Conservation (phyloP, 495 filamentous ascomycete species). For the Thermothielavioides terrestris region DNA sequence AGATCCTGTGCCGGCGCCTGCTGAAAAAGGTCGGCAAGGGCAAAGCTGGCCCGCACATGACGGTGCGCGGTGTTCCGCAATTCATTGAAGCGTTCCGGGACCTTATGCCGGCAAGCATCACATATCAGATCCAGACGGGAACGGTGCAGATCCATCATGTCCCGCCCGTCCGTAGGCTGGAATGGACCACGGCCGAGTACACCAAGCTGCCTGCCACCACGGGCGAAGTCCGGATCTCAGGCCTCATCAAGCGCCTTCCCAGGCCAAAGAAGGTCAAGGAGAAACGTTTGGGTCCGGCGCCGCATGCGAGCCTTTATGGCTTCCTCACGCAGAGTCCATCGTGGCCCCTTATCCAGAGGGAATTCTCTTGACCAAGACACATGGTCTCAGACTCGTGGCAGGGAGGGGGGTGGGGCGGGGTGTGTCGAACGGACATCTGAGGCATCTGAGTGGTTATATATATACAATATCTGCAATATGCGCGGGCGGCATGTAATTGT, state of each 20-base stretch:
- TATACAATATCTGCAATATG: too few relatives aligned
- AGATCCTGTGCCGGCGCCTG: constrained; percentile 1
- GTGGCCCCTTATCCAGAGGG: background rate
- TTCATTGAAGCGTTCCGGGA: constrained; percentile 42
- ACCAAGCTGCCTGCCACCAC: background rate
- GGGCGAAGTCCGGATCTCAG: background rate
- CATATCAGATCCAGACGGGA: constrained; percentile 26
- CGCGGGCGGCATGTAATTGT: too few relatives aligned
- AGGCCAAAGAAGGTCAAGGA: background rate
- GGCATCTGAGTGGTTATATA: too few relatives aligned
- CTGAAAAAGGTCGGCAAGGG: constrained; percentile 7
- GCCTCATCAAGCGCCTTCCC: background rate
- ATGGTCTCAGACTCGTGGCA: too few relatives aligned
- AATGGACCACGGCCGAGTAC: background rate
- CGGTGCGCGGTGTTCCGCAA: constrained; percentile 29
- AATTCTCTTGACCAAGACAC: background rate
- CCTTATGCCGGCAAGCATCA: constrained; percentile 35
- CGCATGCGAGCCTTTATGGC: background rate
- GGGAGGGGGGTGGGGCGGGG: too few relatives aligned
- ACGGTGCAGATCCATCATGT: constrained; percentile 2
- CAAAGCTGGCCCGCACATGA: constrained; percentile 5
- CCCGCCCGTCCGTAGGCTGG: background rate
- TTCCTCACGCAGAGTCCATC: background rate
- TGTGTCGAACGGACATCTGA: too few relatives aligned
- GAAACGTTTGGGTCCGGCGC: background rate